A percentile compares a stretch with the other conserved stretches of the same genome.
These are phyloP conservation scores for Kluyveromyces sp. DNA, from an alignment of 1,139 yeast species.

Conservation along the genomic window DNA sequence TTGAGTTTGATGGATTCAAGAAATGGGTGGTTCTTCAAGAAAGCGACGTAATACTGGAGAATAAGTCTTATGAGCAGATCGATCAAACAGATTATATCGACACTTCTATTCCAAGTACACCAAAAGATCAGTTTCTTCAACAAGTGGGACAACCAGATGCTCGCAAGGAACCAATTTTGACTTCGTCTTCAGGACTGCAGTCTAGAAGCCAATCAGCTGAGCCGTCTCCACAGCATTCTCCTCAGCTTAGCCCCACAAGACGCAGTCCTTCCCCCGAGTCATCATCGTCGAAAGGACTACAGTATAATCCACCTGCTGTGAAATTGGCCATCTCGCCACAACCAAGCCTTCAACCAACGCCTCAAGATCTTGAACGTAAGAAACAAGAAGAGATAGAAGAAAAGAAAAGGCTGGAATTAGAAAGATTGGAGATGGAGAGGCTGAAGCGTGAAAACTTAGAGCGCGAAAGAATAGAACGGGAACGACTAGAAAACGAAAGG, in stretches of 20 bases:
- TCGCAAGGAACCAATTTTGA: neutral
- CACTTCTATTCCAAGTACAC: neutral
- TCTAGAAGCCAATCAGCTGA: too few species aligned
- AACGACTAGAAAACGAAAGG: neutral
- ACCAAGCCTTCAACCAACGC: neutral
- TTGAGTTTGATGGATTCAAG: conserved; percentile 63
- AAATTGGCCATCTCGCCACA: neutral
- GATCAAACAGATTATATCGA: neutral
- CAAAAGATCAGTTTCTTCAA: conserved; percentile 1
- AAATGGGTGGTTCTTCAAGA: conserved; percentile 83
- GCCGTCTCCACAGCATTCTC: neutral
- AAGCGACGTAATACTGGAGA: conserved; percentile 28
- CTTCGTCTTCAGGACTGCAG: too few species aligned
- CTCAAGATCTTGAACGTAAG: too few species aligned
- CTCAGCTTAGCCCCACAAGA: neutral
- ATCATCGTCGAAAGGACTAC: neutral
- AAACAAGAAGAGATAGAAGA: neutral
- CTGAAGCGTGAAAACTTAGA: neutral
- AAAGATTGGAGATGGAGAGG: neutral
- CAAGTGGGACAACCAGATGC: neutral
- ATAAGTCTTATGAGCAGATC: neutral
- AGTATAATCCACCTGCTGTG: neutral
- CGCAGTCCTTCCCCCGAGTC: neutral
- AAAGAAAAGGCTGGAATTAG: neutral
- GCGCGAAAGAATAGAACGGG: neutral